A percentile compares a stretch with the other conserved stretches of the same genome.
phyloP scores from a whole-genome alignment of 768 basidiomycete genomes.

The Mycena epipterygia region DNA sequence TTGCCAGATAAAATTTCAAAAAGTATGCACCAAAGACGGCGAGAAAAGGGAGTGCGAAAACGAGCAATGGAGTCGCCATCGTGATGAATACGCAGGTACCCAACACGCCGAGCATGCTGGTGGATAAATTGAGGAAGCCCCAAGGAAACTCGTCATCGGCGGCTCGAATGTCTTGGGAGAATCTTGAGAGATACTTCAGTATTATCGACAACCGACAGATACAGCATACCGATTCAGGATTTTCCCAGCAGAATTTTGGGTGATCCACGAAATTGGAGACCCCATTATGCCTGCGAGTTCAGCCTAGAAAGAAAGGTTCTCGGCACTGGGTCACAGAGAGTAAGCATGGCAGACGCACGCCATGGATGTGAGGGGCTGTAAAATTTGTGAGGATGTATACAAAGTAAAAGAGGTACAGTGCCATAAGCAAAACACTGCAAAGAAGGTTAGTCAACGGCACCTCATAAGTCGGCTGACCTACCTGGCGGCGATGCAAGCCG shows the following conservation, averaged over 20 bases:
- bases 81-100: slow-evolving; percentile 24
- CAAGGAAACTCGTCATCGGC: slow-evolving; percentile 20
- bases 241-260: too few relatives aligned
- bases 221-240: too few relatives aligned
- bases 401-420: background rate
- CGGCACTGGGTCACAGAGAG: too few relatives aligned
- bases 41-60: slow-evolving; percentile 12
- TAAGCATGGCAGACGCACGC: too few relatives aligned
- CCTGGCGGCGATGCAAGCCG: slow-evolving; percentile 1
- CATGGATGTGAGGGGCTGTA: slow-evolving; percentile 20
- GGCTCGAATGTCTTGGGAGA: background rate
- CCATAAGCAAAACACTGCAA: slow-evolving; percentile 12
- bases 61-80: slow-evolving; percentile 23
- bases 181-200: too few relatives aligned
- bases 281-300: too few relatives aligned
- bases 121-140: slow-evolving; percentile 11
- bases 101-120: background rate
- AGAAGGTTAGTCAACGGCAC: background rate
- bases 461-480: background rate
- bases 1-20: slow-evolving; percentile 23
- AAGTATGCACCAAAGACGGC: slow-evolving; percentile 2
- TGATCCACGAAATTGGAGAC: too few relatives aligned
- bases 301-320: too few relatives aligned
- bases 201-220: too few relatives aligned
- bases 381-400: slow-evolving; percentile 8